Percentiles rank a stretch among this genome's conserved stretches.
phyloP scores from a whole-genome alignment of 139 green algal genomes.

The Astrephomene gubernaculifera region DNA sequence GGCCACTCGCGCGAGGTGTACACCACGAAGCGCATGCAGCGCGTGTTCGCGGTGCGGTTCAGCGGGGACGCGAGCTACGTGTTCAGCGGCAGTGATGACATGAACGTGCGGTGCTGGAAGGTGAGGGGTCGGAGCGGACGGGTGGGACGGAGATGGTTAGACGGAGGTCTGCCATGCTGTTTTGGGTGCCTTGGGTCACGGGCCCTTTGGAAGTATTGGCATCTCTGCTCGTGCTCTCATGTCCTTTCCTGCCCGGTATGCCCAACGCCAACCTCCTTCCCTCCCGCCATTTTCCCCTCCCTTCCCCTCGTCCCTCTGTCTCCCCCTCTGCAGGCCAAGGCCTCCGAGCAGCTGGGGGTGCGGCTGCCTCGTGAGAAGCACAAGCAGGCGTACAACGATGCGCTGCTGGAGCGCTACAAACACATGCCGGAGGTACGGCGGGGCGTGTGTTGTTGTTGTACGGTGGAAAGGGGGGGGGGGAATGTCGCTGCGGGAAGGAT shows the following conservation, averaged over 20 bases:
- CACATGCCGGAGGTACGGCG: slow-evolving; percentile 88
- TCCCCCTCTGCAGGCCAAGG: slow-evolving; percentile 74
- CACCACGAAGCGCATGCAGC: slow-evolving; percentile 97
- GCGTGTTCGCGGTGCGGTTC: slow-evolving; percentile 90
- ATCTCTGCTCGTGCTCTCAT: too few species aligned
- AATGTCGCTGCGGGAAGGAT: too few species aligned
- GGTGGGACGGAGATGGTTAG: background rate
- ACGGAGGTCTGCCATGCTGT: too few species aligned
- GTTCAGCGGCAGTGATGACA: slow-evolving; percentile 91
- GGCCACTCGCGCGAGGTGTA: slow-evolving; percentile 89
- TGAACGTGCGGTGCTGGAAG: slow-evolving; percentile 94
- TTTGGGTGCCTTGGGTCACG: too few species aligned
- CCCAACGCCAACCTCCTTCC: background rate
- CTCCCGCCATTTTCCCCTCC: background rate
- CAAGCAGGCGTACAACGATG: slow-evolving; percentile 86
- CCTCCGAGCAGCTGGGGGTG: slow-evolving; percentile 89
- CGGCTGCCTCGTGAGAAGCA: slow-evolving; percentile 90
- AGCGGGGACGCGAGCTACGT: slow-evolving; percentile 94
- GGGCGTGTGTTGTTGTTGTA: too few species aligned
- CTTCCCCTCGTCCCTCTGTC: background rate
- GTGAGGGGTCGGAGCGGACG: slow-evolving; percentile 19
- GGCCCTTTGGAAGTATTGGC: too few species aligned
- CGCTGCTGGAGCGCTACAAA: slow-evolving; percentile 93
- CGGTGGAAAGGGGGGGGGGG: too few species aligned
- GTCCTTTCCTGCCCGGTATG: background rate